Base-by-base conservation (phyloP, 129 eudicot species). In the Centella asiatica region DNA sequence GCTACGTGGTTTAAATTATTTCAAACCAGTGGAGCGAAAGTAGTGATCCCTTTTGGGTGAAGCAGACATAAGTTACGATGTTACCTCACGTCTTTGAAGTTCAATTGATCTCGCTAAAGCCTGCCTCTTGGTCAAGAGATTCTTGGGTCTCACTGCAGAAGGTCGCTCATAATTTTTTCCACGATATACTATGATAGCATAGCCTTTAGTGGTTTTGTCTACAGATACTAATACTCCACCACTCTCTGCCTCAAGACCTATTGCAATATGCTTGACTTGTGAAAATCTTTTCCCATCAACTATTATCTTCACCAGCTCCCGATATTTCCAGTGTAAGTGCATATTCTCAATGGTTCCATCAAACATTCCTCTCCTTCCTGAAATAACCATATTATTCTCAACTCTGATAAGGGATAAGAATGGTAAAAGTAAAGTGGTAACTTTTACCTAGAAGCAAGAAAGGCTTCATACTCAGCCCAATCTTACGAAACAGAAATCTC, bases 21-120 rank as follows among this genome's bases (percentile, higher is more conserved):
- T 37, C 12, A 13, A 37, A 37, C 15, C 12, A 37, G 12, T 37
- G 42, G 42, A 37, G 15, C n/a, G 9, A 56, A 34, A 55, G 23
- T 20, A 31, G 5, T 2, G 12, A 56, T 15, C 42, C 31, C 39
- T 9, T 56, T 2, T 31, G 9, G 44, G 27, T n/a, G 24, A 17
- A 29, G 6, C 20, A 17, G 32, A 4, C 15, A 18, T 5, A 17
- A 31, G 17, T 20, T 17, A 55, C 23, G 7, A 1, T 17, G 9
- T 56, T 72, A 93, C 99, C 95, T 88, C 95, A 6, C 89, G 89
- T 58, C 96, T 60, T 76, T 93, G 99, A 57, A 93, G 78, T 73
- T 93, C 96, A 59, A 93, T 85, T 22, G 99, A 83, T 50, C 96
- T 92, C 15, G 96, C 96, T 69, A 93, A 85, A 49, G 99, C 99